A percentile compares a stretch with the other conserved stretches of the same genome.
Conservation (phyloP, 1,139 yeast species). For the Zygosaccharomyces pseudobailii region DNA sequence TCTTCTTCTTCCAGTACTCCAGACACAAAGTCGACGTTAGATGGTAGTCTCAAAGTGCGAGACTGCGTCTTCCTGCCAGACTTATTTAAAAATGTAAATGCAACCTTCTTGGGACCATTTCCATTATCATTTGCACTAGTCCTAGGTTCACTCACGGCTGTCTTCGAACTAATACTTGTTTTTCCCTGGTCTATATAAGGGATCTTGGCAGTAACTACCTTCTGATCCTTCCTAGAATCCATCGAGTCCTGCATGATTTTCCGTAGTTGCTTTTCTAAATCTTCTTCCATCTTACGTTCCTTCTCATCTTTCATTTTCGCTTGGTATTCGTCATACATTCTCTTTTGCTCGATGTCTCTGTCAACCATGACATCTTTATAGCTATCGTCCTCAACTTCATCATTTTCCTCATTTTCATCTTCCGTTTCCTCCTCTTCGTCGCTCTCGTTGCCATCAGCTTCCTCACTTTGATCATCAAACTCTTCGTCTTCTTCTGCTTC, state of each 20-base stretch:
- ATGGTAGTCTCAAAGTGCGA: conserved; percentile 46
- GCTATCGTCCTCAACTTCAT: conserved; percentile 24
- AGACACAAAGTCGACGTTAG: conserved; percentile 46
- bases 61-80: conserved; percentile 45
- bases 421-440: conserved; percentile 23
- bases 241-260: conserved; percentile 48
- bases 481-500: conserved; percentile 24
- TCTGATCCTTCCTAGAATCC: conserved; percentile 36
- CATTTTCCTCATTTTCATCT: conserved; percentile 21
- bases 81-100: conserved; percentile 52
- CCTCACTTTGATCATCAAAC: not conserved
- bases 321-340: conserved; percentile 37
- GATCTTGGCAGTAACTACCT: conserved; percentile 22
- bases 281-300: conserved; percentile 45
- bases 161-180: not conserved
- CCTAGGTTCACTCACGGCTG: not conserved
- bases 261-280: conserved; percentile 51
- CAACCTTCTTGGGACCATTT: conserved; percentile 30
- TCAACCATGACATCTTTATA: conserved; percentile 28
- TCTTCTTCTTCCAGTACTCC: conserved; percentile 37
- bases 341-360: conserved; percentile 26
- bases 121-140: not conserved
- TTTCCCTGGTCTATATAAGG: conserved; percentile 15
- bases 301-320: conserved; percentile 36
- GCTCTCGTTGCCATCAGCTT: conserved; percentile 23